Base-by-base conservation (phyloP, 2,329 filamentous ascomycete genomes). In the Hypoxylon sp. region DNA sequence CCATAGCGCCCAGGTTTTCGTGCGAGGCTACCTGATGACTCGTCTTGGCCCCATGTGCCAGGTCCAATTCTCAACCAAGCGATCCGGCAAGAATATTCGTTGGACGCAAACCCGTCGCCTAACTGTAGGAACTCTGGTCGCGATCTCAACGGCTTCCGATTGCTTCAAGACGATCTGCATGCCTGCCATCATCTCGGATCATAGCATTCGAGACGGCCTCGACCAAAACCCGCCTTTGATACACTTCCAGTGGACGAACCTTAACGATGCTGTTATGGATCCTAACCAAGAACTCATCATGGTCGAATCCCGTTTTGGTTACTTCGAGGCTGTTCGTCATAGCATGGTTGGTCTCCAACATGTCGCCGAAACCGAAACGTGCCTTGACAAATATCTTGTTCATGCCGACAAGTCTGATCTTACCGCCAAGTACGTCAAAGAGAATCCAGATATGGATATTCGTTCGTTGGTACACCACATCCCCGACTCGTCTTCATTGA, bases 281-380 rank as follows among this genome's bases (percentile, higher is more conserved):
- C 88, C 92, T 85, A 15, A 76, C 85, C 32, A 67, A 26, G 87
- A 91, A 69, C 89, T 89, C 75, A 77, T 94, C 10, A 97, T 97
- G 91, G 79, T 97, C 0, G 92, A 97, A 72, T 84, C 90, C 1
- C 85, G 89, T 2, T 76, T 77, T 0, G 89, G 91, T 0, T 97
- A 93, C 73, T 97, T 87, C 66, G 94, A 97, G 75, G 87, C 91
- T 0, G 83, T 87, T 37, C 84, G 91, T 0, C 87, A 97, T 73
- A 89, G 89, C 0, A 82, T 97, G 73, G 79, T 86, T 13, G 89
- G 91, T 0, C 77, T 97, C 1, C 92, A 97, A 58, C 79, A 79
- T 81, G 87, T 77, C 74, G 77, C 78, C 2, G 56, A 54, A 2
- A 56, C 43, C 13, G 83, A 79, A 4, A 89, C 89, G n/a, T 81